Base-by-base conservation (phyloP, 257 asterid genomes). In the Ligustrum vulgare region DNA sequence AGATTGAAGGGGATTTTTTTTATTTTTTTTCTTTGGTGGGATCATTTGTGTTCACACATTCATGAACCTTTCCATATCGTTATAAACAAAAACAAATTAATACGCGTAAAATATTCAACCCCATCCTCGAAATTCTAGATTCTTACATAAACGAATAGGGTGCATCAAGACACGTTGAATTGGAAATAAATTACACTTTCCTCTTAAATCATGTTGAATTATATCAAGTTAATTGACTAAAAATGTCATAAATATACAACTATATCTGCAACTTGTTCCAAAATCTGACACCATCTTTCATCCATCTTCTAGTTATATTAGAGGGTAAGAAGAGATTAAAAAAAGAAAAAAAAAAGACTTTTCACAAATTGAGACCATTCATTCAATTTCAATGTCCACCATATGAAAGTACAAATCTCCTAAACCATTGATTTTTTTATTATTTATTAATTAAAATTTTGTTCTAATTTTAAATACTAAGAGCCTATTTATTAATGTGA, bases 201-300 rank as follows among this genome's bases (percentile, higher is more conserved):
- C 28, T 54, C 13, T 54, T 8, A 20, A 5, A 54, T 54, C 64
- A 54, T 20, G 31, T 18, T 28, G 11, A 18, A 54, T 54, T 54
- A 54, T 18, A 4, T 54, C 10, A 2, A 54, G 25, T 18, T 47
- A 18, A 47, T 15, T 5, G 11, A 54, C 63, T 18, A n/a, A 54
- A n/a, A 6, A 18, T 54, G 28, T 7, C 63, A 7, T 6, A 25
- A 2, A 18, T 54, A 1, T 18, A 68, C 31, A 35, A 8, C 37
- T 72, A 35, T 60, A 25, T 37, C 4, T 9, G 22, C 80, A 41
- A 82, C 23, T 58, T 79, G 77, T 76, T 76, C 74, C 73, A 54
- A 62, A 60, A 45, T 73, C 71, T 79, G 76, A 67, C 80, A 43
- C 78, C 78, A 78, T 64, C 77, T 37, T 33, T 77, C 79, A 35